Evolutionary conservation across 179 eudicot species (phyloP), one percentile per base, ranked within the genome.

Genomic region (Silene vulgaris): DNA sequence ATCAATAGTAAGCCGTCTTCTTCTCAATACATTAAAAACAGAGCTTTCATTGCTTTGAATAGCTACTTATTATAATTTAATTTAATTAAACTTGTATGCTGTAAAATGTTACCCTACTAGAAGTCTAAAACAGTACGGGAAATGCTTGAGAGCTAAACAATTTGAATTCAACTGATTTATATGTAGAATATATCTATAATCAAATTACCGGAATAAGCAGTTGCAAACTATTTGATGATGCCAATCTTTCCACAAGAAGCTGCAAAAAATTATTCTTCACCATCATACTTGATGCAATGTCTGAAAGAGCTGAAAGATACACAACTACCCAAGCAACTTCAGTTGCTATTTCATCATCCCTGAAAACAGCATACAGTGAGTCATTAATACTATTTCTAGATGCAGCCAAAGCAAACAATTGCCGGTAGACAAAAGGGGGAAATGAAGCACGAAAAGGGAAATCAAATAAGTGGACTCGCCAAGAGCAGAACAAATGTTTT

Each of bases 261-360:
- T 89, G 89, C 76, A 88, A 89, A 77, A 92, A 85, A 84, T 85
- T 89, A 72, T 86, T 85, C 82, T 89, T 92, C 82, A 87, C 89
- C 82, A 95, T 84, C 81, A 89, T 79, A 74, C 87, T 81, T 19
- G 90, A 83, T 78, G 96, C 97, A 77, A 84, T 76, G 82, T 90
- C 84, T 72, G 97, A 90, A 74, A 95, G 97, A 35, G 99, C 90
- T 72, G 97, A 88, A 75, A 95, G 96, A 87, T 95, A 95, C 78
- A 90, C 97, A 79, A 88, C 91, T 50, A 95, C 95, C 99, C 99
- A 95, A 80, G 97, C 97, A 45, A 95, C 89, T 91, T 95, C 99
- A 75, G 99, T 95, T 30, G 96, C 91, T 82, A 95, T 82, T 78
- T 95, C 97, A 78, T 95, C 99, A 72, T 95, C 99, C 87, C 99